phyloP scores from a whole-genome alignment of 192 early-diverging fungal genomes.

The Mortierella claussenii region DNA sequence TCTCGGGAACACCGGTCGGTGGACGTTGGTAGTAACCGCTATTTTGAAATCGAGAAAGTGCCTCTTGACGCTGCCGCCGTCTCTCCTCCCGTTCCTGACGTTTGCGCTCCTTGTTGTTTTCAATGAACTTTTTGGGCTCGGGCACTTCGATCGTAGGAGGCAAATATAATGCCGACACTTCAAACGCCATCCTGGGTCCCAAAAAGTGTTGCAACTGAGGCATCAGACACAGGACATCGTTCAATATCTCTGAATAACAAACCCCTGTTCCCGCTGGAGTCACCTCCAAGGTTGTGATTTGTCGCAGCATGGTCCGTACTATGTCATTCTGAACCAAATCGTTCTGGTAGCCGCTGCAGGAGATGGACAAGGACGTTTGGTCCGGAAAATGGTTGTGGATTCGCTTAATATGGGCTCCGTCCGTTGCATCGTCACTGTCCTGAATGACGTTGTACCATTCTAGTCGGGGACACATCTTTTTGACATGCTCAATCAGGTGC shows the following conservation, averaged over 20 bases:
- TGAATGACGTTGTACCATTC: constrained; percentile 4
- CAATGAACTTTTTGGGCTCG: background rate
- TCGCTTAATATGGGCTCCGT: background rate
- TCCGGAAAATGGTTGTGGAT: background rate
- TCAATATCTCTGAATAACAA: background rate
- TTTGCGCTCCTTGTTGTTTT: background rate
- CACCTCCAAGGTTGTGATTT: constrained; percentile 3
- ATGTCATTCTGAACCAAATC: background rate
- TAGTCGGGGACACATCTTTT: background rate
- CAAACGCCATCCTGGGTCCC: background rate
- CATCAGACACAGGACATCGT: constrained; percentile 2
- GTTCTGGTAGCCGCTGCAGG: background rate
- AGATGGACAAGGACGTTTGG: background rate
- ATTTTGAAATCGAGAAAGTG: constrained; percentile 1
- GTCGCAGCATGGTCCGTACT: background rate
- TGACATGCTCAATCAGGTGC: background rate
- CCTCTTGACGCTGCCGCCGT: background rate
- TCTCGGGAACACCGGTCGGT: background rate
- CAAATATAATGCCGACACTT: background rate
- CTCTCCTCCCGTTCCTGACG: background rate
- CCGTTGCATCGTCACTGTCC: background rate
- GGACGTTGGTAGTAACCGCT: background rate
- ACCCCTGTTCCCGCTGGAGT: background rate
- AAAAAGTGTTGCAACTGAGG: constrained; percentile 3
- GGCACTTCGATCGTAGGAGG: background rate